Evolutionary conservation across 768 basidiomycete genomes (phyloP).

Genomic region (Collybiopsis confluens): DNA sequence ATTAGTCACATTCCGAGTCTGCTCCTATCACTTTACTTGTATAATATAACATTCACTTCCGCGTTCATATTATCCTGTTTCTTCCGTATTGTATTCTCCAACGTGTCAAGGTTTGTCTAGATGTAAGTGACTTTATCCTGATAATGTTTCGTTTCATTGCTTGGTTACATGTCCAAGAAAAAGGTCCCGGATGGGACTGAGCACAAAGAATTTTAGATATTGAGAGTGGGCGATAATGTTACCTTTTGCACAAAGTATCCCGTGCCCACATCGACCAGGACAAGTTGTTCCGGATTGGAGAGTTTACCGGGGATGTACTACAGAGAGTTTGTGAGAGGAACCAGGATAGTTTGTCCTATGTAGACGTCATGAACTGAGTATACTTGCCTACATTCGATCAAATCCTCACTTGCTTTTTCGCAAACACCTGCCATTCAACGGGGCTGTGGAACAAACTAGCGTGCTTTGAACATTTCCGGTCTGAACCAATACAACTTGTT

Average conservation of each 20-base stretch:
- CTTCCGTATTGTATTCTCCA: constrained; percentile 86
- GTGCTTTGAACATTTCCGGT: no score
- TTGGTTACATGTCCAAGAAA: constrained; percentile 68
- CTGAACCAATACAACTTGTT: no score
- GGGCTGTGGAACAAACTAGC: no score
- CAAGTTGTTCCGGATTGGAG: constrained; percentile 73
- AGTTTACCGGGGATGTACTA: constrained; percentile 95
- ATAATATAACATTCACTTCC: constrained; percentile 66
- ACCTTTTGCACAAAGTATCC: constrained; percentile 98
- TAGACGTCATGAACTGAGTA: no score
- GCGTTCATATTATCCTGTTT: constrained; percentile 88
- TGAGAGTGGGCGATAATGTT: no score
- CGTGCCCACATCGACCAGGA: constrained; percentile 93
- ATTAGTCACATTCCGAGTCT: constrained; percentile 4
- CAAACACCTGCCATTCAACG: no score
- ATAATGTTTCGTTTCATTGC: constrained; percentile 83
- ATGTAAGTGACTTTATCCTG: constrained; percentile 77
- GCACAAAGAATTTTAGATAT: no score
- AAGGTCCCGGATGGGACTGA: background rate
- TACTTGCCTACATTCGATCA: no score
- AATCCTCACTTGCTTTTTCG: no score
- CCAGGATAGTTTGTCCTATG: constrained; percentile 81
- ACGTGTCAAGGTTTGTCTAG: constrained; percentile 72
- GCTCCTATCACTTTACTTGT: constrained; percentile 46
- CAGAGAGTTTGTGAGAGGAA: constrained; percentile 91